A percentile compares a stretch with the other conserved stretches of the same genome.
These are phyloP conservation scores for Pelargonium australe DNA, from an alignment of 441 rosid species.

Conservation along the genomic window DNA sequence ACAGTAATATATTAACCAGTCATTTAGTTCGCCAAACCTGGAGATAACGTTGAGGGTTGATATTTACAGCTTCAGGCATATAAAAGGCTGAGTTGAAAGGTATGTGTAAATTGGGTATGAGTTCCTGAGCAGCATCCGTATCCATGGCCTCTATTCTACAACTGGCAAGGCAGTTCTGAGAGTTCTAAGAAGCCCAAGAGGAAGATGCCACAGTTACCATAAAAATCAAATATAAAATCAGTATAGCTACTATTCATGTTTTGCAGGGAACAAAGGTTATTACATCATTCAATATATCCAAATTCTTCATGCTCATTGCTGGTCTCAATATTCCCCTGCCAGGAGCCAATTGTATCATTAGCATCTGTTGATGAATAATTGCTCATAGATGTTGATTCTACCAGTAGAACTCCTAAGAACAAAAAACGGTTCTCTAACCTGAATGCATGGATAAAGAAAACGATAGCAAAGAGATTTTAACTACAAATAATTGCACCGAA, in stretches of 20 bases:
- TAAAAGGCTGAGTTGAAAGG: slow-evolving; percentile 69
- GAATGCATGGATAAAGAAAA: neutral
- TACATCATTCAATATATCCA: slow-evolving; percentile 55
- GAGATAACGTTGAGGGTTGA: slow-evolving; percentile 67
- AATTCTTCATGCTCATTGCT: slow-evolving; percentile 57
- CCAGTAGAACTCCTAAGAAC: neutral
- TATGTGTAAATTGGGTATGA: slow-evolving; percentile 49
- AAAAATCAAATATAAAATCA: slow-evolving; percentile 11
- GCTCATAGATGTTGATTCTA: neutral
- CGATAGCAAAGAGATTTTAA: neutral
- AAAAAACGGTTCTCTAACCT: neutral
- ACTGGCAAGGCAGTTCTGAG: slow-evolving; percentile 59
- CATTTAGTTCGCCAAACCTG: slow-evolving; percentile 37
- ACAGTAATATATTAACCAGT: neutral
- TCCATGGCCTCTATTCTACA: slow-evolving; percentile 68
- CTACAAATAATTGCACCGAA: neutral
- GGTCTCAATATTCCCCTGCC: slow-evolving; percentile 91
- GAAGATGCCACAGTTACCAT: slow-evolving; percentile 13
- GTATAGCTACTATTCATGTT: slow-evolving; percentile 11
- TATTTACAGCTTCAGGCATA: slow-evolving; percentile 78
- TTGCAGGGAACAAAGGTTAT: slow-evolving; percentile 19
- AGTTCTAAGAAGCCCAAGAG: slow-evolving; percentile 55
- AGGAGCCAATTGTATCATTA: slow-evolving; percentile 15
- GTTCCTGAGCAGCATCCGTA: slow-evolving; percentile 44
- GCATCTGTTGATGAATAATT: neutral